A percentile compares a stretch with the other conserved stretches of the same genome.
Conservation (phyloP, 2,329 filamentous ascomycete genomes). For the Drechslerella coelobrocha region DNA sequence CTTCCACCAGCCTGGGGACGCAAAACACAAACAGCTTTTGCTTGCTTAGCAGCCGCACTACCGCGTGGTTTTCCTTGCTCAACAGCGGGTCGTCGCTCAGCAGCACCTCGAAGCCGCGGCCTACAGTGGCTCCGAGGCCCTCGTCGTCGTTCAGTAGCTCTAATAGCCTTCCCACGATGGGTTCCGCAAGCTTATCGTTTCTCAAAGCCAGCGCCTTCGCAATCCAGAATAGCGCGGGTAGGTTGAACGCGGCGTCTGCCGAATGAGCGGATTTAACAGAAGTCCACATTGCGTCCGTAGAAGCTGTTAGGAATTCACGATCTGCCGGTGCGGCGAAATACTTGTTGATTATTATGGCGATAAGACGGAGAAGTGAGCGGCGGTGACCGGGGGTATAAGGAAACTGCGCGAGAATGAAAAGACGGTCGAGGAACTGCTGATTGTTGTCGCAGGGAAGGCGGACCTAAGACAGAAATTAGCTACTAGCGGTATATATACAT, state of each 20-base stretch:
- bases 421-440: conserved; percentile 57
- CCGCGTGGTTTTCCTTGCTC: conserved; percentile 67
- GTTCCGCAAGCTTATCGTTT: conserved; percentile 52
- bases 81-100: conserved; percentile 69
- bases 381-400: conserved; percentile 57
- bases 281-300: conserved; percentile 39
- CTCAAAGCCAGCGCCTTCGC: conserved; percentile 67
- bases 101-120: conserved; percentile 67
- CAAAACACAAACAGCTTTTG: conserved; percentile 70
- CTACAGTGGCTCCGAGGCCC: conserved; percentile 63
- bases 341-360: conserved; percentile 59
- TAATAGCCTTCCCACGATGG: conserved; percentile 49
- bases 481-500: neutral
- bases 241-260: conserved; percentile 58
- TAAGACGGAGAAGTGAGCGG: conserved; percentile 59
- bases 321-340: conserved; percentile 54
- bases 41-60: conserved; percentile 68
- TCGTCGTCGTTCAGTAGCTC: conserved; percentile 58
- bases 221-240: conserved; percentile 68
- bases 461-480: conserved; percentile 47
- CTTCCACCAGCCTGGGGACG: conserved; percentile 60
- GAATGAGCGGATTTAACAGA: conserved; percentile 21
- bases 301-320: conserved; percentile 38
- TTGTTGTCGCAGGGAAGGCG: conserved; percentile 47
- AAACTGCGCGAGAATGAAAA: conserved; percentile 57